Percentiles rank a stretch among this genome's conserved stretches.
Evolutionary conservation across 306 rosid species (phyloP).

Genomic region (Begonia fuchsioides): DNA sequence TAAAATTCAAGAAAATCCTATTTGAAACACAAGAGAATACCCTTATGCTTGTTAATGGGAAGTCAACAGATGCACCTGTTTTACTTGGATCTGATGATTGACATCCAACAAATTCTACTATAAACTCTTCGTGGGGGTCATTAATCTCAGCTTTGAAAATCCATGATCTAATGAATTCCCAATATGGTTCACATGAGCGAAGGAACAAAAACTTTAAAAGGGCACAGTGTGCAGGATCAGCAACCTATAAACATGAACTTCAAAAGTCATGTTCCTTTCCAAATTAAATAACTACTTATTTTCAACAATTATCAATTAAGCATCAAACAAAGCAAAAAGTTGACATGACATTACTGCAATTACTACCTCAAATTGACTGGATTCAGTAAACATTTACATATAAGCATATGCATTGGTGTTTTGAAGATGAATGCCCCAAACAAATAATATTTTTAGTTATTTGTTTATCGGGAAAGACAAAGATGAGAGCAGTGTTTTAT

Average conservation of each 20-base stretch:
- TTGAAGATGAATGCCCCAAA: too few species aligned
- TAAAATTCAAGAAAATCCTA: constrained; percentile 6
- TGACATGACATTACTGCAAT: too few species aligned
- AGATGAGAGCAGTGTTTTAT: too few species aligned
- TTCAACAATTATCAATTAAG: too few species aligned
- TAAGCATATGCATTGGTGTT: too few species aligned
- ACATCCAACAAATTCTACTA: constrained; percentile 38
- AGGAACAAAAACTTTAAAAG: constrained; percentile 84
- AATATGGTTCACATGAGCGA: constrained; percentile 82
- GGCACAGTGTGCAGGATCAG: constrained; percentile 70
- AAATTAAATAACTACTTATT: constrained; percentile 2
- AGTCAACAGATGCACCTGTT: constrained; percentile 29
- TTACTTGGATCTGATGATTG: constrained; percentile 20
- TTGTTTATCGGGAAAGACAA: too few species aligned
- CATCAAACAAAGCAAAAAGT: too few species aligned
- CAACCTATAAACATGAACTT: constrained; percentile 47
- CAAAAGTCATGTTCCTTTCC: not conserved
- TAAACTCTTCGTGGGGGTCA: constrained; percentile 83
- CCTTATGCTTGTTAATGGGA: constrained; percentile 43
- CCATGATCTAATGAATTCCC: constrained; percentile 83
- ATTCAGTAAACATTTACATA: too few species aligned
- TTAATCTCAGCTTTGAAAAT: constrained; percentile 85
- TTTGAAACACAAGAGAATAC: constrained; percentile 23
- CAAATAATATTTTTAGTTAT: too few species aligned
- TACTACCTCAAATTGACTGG: too few species aligned